These are phyloP conservation scores for Leptosphaerulina australis DNA, from an alignment of 2,329 filamentous ascomycete genomes.

Conservation along the genomic window DNA sequence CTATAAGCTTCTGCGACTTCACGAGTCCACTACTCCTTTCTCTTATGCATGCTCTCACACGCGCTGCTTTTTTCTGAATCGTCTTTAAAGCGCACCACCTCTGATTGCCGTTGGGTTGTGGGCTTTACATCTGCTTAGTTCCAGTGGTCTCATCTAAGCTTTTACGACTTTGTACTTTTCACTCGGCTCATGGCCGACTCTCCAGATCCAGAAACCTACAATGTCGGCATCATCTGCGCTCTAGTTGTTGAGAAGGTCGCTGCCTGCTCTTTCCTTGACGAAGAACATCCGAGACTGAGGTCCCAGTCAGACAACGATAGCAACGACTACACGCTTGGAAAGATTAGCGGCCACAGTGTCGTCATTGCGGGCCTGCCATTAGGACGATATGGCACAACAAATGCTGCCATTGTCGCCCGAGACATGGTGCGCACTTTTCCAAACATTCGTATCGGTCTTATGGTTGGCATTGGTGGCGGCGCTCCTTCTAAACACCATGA, in stretches of 20 bases:
- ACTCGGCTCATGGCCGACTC: no score
- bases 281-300: not conserved
- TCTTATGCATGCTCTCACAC: no score
- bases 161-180: no score
- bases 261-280: not conserved
- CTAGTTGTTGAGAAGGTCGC: not conserved
- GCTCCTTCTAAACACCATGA: not conserved
- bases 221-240: not conserved
- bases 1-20: no score
- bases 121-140: no score
- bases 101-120: no score
- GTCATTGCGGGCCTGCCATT: not conserved
- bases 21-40: no score
- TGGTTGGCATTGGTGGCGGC: not conserved
- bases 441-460: not conserved
- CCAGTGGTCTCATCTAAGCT: no score
- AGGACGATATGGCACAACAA: not conserved
- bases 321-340: not conserved
- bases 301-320: not conserved
- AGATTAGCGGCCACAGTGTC: not conserved
- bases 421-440: not conserved
- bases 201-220: no score
- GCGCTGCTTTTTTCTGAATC: no score
- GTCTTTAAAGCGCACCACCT: no score
- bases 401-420: not conserved